phyloP scores from a whole-genome alignment of 2,329 filamentous ascomycete genomes.

The Claviceps monticola region DNA sequence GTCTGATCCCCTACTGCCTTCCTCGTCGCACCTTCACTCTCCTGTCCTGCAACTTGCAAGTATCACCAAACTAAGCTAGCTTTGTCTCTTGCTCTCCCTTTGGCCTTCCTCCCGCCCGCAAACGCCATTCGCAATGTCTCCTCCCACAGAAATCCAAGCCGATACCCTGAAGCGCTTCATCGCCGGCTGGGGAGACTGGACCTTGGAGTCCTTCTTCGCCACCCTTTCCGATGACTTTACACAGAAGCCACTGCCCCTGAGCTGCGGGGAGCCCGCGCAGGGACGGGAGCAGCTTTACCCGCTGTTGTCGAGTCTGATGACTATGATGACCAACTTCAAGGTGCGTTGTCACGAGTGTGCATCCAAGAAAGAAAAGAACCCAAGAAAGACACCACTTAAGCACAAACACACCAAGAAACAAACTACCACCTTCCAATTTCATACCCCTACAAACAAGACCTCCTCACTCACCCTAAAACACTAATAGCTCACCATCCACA shows the following conservation, averaged over 20 bases:
- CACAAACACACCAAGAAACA: too few species aligned
- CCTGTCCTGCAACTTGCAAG: too few species aligned
- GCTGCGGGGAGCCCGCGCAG: neutral
- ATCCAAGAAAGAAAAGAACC: neutral
- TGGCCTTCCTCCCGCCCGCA: too few species aligned
- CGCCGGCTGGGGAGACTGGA: neutral
- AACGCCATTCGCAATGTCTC: neutral
- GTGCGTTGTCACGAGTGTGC: neutral
- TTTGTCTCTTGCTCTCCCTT: too few species aligned
- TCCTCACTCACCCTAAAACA: neutral
- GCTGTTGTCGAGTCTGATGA: neutral
- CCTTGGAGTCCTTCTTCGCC: neutral
- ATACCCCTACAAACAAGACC: neutral
- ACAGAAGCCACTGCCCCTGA: neutral
- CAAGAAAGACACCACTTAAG: neutral
- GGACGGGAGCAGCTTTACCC: neutral
- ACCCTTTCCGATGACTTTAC: neutral
- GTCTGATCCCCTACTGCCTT: too few species aligned
- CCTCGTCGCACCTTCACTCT: too few species aligned
- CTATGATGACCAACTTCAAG: neutral
- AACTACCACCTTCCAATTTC: neutral
- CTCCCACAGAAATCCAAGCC: conserved; percentile 1
- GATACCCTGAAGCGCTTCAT: conserved; percentile 2
- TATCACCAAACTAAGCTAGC: too few species aligned
- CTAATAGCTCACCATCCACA: neutral